Evolutionary conservation across 148 eudicot species (phyloP).

Genomic region (Rhododendron kiyosumense): DNA sequence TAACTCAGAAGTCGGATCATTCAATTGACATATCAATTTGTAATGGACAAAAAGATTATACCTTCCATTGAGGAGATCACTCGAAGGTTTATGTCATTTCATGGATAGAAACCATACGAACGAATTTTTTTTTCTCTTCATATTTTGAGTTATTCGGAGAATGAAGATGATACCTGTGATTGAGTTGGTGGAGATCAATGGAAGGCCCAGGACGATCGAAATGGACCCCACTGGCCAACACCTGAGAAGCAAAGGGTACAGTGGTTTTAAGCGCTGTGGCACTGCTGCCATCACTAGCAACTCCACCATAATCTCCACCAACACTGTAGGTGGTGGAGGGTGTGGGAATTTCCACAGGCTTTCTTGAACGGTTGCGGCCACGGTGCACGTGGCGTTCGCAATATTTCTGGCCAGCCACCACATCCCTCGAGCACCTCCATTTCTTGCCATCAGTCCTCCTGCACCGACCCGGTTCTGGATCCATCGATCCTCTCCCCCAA

Average conservation of each 20-base stretch:
- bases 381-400: constrained; percentile 96
- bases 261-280: constrained; percentile 4
- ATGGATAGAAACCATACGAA: not conserved
- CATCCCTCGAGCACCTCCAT: constrained; percentile 97
- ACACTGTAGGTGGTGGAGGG: constrained; percentile 25
- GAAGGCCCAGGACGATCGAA: constrained; percentile 45
- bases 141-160: not conserved
- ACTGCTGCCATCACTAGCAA: constrained; percentile 11
- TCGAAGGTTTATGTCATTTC: not conserved
- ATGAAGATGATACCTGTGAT: constrained; percentile 44
- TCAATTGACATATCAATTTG: too few species aligned
- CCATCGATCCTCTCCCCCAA: constrained; percentile 82
- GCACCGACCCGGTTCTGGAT: constrained; percentile 95
- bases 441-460: constrained; percentile 93
- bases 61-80: not conserved
- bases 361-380: constrained; percentile 99
- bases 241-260: not conserved
- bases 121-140: not conserved
- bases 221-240: constrained; percentile 14
- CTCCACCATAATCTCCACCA: constrained; percentile 1
- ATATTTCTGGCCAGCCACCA: constrained; percentile 78
- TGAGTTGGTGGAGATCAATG: constrained; percentile 53
- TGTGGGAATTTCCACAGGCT: constrained; percentile 98
- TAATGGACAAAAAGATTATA: too few species aligned
- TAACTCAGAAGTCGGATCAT: too few species aligned